These are phyloP conservation scores for Podospora didyma DNA, from an alignment of 495 filamentous ascomycete species.

Conservation along the genomic window DNA sequence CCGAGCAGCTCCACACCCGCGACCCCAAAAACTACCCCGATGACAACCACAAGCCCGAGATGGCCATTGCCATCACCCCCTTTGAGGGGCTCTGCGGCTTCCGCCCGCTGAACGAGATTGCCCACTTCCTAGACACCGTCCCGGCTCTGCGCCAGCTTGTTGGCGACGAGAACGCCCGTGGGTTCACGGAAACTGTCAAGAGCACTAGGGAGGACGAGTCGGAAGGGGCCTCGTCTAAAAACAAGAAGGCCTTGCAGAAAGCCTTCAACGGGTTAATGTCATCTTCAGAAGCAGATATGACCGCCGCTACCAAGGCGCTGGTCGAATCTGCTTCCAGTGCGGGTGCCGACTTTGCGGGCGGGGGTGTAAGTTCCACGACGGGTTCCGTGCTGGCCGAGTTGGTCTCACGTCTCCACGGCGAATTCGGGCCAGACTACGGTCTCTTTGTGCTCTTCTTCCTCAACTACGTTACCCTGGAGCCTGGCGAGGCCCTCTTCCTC, in stretches of 20 bases:
- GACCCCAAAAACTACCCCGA: slow-evolving; percentile 96
- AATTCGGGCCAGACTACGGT: slow-evolving; percentile 43
- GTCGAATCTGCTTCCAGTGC: slow-evolving; percentile 64
- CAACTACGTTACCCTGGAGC: slow-evolving; percentile 52
- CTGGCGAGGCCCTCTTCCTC: slow-evolving; percentile 94
- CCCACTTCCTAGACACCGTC: slow-evolving; percentile 75
- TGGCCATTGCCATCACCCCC: slow-evolving; percentile 94
- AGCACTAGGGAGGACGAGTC: slow-evolving; percentile 56
- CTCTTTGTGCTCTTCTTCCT: slow-evolving; percentile 46
- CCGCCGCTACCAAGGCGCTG: slow-evolving; percentile 59
- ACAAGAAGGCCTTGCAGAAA: slow-evolving; percentile 75
- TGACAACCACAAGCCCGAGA: slow-evolving; percentile 99
- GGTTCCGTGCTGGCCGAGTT: slow-evolving; percentile 72
- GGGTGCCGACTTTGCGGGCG: slow-evolving; percentile 58
- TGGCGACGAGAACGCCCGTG: slow-evolving; percentile 61
- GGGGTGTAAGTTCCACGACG: slow-evolving; percentile 53
- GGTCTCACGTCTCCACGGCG: slow-evolving; percentile 64
- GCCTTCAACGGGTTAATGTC: slow-evolving; percentile 80
- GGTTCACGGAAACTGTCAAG: slow-evolving; percentile 65
- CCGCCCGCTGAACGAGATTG: slow-evolving; percentile 79
- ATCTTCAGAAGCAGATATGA: slow-evolving; percentile 60
- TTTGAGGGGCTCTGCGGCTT: slow-evolving; percentile 97
- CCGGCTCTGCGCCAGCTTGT: slow-evolving; percentile 72
- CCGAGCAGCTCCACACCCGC: slow-evolving; percentile 77
- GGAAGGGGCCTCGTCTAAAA: slow-evolving; percentile 46